These are phyloP conservation scores for Kwoniella dendrophila DNA, from an alignment of 768 basidiomycete species.

Conservation along the genomic window DNA sequence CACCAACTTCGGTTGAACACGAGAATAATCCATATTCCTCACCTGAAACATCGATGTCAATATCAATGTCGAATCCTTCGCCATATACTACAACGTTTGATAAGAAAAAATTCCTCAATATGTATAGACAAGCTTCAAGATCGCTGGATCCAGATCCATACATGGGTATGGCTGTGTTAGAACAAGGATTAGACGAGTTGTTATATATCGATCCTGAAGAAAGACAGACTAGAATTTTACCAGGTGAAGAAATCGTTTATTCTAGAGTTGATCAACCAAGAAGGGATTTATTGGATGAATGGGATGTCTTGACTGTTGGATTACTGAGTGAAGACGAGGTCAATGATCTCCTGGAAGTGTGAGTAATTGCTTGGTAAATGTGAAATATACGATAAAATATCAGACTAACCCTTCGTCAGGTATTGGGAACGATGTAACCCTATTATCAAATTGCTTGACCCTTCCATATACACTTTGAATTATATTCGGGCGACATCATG, in stretches of 20 bases:
- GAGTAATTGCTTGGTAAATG: neutral
- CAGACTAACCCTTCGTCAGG: neutral
- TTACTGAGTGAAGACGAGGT: slow-evolving; percentile 13
- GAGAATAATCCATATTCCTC: neutral
- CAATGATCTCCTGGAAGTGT: slow-evolving; percentile 16
- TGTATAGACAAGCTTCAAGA: slow-evolving; percentile 17
- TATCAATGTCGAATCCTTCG: neutral
- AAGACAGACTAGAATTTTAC: slow-evolving; percentile 5
- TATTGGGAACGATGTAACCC: slow-evolving; percentile 17
- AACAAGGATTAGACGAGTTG: slow-evolving; percentile 13
- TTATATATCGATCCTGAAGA: neutral
- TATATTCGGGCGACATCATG: slow-evolving; percentile 12
- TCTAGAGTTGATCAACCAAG: slow-evolving; percentile 19
- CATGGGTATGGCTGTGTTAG: slow-evolving; percentile 17
- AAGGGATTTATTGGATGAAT: slow-evolving; percentile 12
- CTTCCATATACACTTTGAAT: slow-evolving; percentile 12
- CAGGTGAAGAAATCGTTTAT: slow-evolving; percentile 17
- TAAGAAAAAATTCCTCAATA: slow-evolving; percentile 8
- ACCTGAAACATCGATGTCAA: neutral
- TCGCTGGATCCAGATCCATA: slow-evolving; percentile 21
- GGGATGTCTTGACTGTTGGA: slow-evolving; percentile 3
- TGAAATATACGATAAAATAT: neutral
- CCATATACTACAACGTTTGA: slow-evolving; percentile 5
- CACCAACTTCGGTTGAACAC: neutral
- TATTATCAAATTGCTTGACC: slow-evolving; percentile 16